Conservation (phyloP, 140 eudicot species). For the Senecio squalidus region DNA sequence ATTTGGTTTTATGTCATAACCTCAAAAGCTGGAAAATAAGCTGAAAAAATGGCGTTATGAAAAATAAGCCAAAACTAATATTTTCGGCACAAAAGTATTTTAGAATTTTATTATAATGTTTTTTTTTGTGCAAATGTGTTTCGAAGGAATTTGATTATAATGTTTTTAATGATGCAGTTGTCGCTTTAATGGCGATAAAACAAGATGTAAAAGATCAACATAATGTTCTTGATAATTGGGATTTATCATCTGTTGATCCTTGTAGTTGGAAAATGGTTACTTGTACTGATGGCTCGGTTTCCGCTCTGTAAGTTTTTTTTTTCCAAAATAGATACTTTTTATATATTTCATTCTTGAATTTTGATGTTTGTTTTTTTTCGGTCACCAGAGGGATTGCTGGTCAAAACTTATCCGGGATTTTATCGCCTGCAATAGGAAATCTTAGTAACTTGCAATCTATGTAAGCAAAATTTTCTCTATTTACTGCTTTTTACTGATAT, state of each 20-base stretch:
- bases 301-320: constrained; percentile 41
- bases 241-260: constrained; percentile 90
- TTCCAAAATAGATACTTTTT: not conserved
- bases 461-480: constrained; percentile 34
- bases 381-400: constrained; percentile 78
- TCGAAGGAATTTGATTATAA: not conserved
- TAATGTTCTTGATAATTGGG: constrained; percentile 86
- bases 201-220: constrained; percentile 62
- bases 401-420: constrained; percentile 64
- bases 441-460: constrained; percentile 76
- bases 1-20: not conserved
- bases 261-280: constrained; percentile 98
- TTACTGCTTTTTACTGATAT: not conserved
- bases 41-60: too few relatives aligned
- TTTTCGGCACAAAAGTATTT: too few relatives aligned
- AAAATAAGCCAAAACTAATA: too few relatives aligned
- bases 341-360: not conserved
- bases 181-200: constrained; percentile 85
- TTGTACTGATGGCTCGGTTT: constrained; percentile 79
- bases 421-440: constrained; percentile 81
- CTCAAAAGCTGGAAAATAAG: too few relatives aligned
- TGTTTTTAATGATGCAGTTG: constrained; percentile 52
- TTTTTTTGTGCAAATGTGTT: not conserved
- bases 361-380: constrained; percentile 10
- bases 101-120: not conserved